phyloP scores from a whole-genome alignment of 306 rosid species.

The Cajanus cajan region DNA sequence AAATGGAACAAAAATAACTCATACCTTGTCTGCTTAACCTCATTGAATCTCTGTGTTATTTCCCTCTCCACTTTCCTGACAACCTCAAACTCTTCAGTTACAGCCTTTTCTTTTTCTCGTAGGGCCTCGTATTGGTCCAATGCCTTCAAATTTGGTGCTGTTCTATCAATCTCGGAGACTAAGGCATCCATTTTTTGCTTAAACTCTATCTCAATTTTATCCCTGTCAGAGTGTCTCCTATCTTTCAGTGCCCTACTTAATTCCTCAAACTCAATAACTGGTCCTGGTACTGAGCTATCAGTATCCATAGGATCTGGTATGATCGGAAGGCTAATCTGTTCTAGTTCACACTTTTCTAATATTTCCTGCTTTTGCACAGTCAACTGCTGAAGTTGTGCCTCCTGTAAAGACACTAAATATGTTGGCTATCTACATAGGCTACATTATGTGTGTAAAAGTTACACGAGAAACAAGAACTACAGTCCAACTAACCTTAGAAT shows the following conservation, averaged over 20 bases:
- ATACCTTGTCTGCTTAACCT: slow-evolving; percentile 83
- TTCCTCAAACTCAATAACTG: slow-evolving; percentile 67
- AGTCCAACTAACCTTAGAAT: slow-evolving; percentile 64
- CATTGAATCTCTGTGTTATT: slow-evolving; percentile 66
- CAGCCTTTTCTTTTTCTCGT: slow-evolving; percentile 79
- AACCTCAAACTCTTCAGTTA: slow-evolving; percentile 82
- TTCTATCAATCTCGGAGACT: slow-evolving; percentile 83
- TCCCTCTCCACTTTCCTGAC: slow-evolving; percentile 89
- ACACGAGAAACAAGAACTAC: slow-evolving; percentile 5
- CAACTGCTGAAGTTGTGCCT: slow-evolving; percentile 76
- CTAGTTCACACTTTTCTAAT: slow-evolving; percentile 82
- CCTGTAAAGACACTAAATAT: slow-evolving; percentile 51
- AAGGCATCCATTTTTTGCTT: slow-evolving; percentile 76
- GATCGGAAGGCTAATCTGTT: slow-evolving; percentile 72
- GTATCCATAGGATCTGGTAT: slow-evolving; percentile 86
- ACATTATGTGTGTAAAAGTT: slow-evolving; percentile 22
- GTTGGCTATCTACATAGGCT: slow-evolving; percentile 19
- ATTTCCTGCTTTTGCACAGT: slow-evolving; percentile 78
- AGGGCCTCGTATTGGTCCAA: slow-evolving; percentile 93
- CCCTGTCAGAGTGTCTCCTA: slow-evolving; percentile 62
- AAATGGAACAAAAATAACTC: slow-evolving; percentile 15
- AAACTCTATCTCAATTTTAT: slow-evolving; percentile 75
- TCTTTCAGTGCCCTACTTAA: slow-evolving; percentile 69
- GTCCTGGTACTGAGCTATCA: slow-evolving; percentile 62
- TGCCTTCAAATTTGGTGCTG: slow-evolving; percentile 98